Percentiles rank a stretch among this genome's conserved stretches.
These are phyloP conservation scores for Thuja plicata DNA, from an alignment of 83 land plant species.

Conservation along the genomic window DNA sequence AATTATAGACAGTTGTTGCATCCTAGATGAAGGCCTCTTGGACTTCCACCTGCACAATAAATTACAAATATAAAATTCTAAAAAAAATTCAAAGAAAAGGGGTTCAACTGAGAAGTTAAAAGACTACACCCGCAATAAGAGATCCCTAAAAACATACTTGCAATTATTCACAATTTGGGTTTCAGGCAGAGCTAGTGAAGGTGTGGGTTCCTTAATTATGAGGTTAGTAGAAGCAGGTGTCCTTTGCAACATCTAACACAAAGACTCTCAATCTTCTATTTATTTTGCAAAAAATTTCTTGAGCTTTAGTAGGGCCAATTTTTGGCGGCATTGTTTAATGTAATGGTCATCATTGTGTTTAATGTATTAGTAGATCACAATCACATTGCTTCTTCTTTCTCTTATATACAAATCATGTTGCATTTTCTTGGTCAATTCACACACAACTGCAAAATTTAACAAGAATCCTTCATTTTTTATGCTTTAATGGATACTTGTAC, in stretches of 20 bases:
- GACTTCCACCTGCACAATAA: conserved; percentile 36
- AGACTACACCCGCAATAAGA: conserved; percentile 33
- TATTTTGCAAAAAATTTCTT: conserved; percentile 23
- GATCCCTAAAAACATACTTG: conserved; percentile 24
- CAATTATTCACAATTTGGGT: neutral
- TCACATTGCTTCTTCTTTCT: too few relatives aligned
- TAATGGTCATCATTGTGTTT: too few relatives aligned
- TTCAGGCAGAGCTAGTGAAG: neutral
- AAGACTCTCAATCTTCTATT: conserved; percentile 41
- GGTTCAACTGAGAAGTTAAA: neutral
- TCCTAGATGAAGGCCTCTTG: conserved; percentile 33
- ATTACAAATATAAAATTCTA: neutral
- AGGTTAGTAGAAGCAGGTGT: too few relatives aligned
- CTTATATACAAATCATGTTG: too few relatives aligned
- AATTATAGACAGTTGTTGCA: conserved; percentile 28
- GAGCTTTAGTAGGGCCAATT: too few relatives aligned
- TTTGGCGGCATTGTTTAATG: too few relatives aligned
- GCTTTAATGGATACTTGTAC: too few relatives aligned
- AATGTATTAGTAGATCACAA: too few relatives aligned
- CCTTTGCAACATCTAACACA: conserved; percentile 20
- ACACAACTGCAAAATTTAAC: neutral
- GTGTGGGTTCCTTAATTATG: neutral
- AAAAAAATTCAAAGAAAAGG: neutral
- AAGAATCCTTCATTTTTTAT: too few relatives aligned
- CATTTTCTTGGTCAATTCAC: neutral